Evolutionary conservation across 1,284 basidiomycete genomes (phyloP), one percentile per base, ranked within the genome.

Genomic region (Ustilago trichophora): DNA sequence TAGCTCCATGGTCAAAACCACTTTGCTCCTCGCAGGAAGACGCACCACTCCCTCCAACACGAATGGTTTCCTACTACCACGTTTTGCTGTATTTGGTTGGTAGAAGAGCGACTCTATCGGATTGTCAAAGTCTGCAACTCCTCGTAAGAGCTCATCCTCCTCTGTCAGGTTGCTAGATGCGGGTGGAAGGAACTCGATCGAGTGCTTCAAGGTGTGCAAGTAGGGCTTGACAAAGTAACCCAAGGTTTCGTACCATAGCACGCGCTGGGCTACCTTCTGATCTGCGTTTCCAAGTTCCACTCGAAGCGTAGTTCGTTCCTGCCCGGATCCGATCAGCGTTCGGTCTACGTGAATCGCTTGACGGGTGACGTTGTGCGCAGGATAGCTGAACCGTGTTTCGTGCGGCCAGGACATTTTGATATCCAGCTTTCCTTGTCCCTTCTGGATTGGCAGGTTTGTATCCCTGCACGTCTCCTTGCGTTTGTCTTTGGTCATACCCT

Each of bases 191-290:
- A 54, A 57, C 12, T 56, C 22, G 2, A 60, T 48, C 2, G 82
- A 73, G 3, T 87, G 82, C 18, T 82, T 80, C 43, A 97, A 83
- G 6, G 93, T 93, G 82, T 93, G 91, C 60, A 96, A 84, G 83
- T 90, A 93, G 41, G 92, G 89, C 64, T 91, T 89, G 43, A 98
- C 85, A 77, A 93, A 89, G 89, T 93, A 96, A 3, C 95, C 95
- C 85, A 96, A 88, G 2, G 90, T 90, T 82, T 98, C 96, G 47
- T 92, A 86, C 83, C 95, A 97, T 8, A 90, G 82, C 0, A 89
- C 85, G 25, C 85, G 83, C 26, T 89, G 82, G 2, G 85, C 78
- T 0, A 80, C 69, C 6, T 45, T 36, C 0, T 51, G 21, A 6
- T 85, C 75, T 47, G 87, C 85, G 79, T 97, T 97, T 13, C 81